Conservation (phyloP, 2,329 filamentous ascomycete species). For the Parasarocladium wereldwijsianum region DNA sequence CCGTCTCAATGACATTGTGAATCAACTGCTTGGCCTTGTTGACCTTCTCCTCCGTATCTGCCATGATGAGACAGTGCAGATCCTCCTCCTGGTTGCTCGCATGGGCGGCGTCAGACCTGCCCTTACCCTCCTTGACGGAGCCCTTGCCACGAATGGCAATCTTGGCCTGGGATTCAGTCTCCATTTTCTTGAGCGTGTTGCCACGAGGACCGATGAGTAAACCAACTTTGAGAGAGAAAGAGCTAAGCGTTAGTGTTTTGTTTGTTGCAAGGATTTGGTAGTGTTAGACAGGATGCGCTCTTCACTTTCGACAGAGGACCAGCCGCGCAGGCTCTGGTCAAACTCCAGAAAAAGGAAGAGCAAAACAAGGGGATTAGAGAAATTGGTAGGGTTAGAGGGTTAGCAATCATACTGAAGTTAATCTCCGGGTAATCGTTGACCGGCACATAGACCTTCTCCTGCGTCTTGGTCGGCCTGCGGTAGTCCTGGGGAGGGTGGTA, state of each 20-base stretch:
- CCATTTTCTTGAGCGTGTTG: constrained; percentile 99
- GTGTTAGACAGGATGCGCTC: no score
- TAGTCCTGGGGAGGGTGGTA: constrained; percentile 98
- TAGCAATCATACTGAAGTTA: constrained; percentile 99
- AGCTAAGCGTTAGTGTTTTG: constrained; percentile 80
- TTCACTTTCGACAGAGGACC: constrained; percentile 4
- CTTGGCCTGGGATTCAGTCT: constrained; percentile 90
- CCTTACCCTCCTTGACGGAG: constrained; percentile 99
- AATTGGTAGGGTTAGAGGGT: constrained; percentile 51
- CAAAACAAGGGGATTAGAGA: constrained; percentile 44
- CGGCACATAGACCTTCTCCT: constrained; percentile 99
- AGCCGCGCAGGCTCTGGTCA: constrained; percentile 7
- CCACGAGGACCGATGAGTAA: constrained; percentile 99
- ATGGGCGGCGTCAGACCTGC: constrained; percentile 94
- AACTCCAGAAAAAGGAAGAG: constrained; percentile 6
- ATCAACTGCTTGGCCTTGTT: constrained; percentile 98
- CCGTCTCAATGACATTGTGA: constrained; percentile 97
- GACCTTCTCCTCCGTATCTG: constrained; percentile 97
- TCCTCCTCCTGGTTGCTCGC: constrained; percentile 99
- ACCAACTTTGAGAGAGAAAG: constrained; percentile 81
- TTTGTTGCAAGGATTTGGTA: constrained; percentile 9
- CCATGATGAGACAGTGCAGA: constrained; percentile 98
- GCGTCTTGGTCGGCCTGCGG: constrained; percentile 96
- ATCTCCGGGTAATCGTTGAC: constrained; percentile 99
- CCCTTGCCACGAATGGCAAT: constrained; percentile 99